Base-by-base conservation (phyloP, 192 early-diverging fungal genomes). In the Pilaira anomala region DNA sequence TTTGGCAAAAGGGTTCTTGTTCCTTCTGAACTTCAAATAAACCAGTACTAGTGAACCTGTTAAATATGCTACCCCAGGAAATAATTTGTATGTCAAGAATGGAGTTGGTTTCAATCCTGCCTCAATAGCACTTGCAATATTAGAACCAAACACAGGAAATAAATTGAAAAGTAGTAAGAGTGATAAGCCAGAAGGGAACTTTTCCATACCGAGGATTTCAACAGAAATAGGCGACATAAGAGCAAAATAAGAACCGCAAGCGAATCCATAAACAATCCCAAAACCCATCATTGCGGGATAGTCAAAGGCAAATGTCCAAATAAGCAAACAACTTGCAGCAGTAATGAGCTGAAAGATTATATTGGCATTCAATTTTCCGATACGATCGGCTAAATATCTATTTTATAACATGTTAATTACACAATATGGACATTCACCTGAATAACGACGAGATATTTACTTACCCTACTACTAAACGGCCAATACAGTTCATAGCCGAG, bases 71-170 rank as follows among this genome's bases (percentile, higher is more conserved):
- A 48, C 52, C 6, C 72, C 67, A 21, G 69, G 52, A 66, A 74
- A 82, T 64, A 82, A 69, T 67, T 76, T 74, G 13, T 79, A 62
- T 19, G 69, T 59, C 39, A 78, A 68, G 16, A 54, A 70, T 3
- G 68, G 48, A 45, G 7, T 18, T 0, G 74, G 62, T 8, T 45
- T 33, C 7, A 75, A 45, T 44, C 65, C 68, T 14, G 60, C 16
- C 40, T 75, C 56, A 7, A 75, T 66, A 29, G 68, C 73, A 46
- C 63, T 59, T 6, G 73, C 67, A 26, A 75, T 75, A 51, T 63
- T 59, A 8, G 73, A 59, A n/a, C 68, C 73, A 28, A 70, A 75
- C 3, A 70, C 63, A 3, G 73, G 36, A 2, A 70, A 36, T 8
- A 59, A 39, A 39, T 73, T 73, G 11, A 33, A 59, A n/a, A 73